Evolutionary conservation across 148 eudicot genomes (phyloP), one percentile per base, ranked within the genome.

Genomic region (Rhododendron kiyosumense): DNA sequence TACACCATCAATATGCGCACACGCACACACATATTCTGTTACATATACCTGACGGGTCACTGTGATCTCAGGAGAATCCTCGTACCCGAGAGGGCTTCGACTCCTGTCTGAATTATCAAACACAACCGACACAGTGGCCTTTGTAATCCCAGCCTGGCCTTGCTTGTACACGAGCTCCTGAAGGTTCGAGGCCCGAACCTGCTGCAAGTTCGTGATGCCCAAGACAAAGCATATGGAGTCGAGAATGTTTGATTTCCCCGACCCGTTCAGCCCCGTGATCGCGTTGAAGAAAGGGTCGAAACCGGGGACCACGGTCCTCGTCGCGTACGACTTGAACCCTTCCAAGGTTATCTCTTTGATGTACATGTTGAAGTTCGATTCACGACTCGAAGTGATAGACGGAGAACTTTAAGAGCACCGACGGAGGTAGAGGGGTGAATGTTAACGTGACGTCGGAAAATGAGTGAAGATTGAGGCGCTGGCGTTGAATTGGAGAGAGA

Each of bases 111-210:
- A 91, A 63, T 94, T 96, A 81, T 94, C 99, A 49, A 94, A 94
- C 81, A 94, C 92, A 80, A 96, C 79, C 4, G 99, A 96, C 14
- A 97, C 99, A 0, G 99, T 94, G 1, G 99, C 99, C 82, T 97
- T 97, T 0, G 98, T 97, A 79, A 97, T 95, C 41, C 99, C 99
- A 78, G 99, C 98, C 83, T 97, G 99, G 7, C 99, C 99, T 88
- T 97, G 99, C 94, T 97, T 95, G 86, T 97, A 97, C 32, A 97
- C 98, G 82, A 97, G 90, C 89, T 97, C 98, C 84, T 97, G 99
- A 38, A 97, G 89, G 91, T 97, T 97, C 0, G 99, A 93, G 89
- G 99, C 99, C 88, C 99, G 88, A 86, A 97, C 99, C 84, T 97
- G 99, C 93, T 94, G 96, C 91, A 97, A 88, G 86, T 97, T 97